Conservation (phyloP, 441 rosid species). For the Syzygium syzygioides region DNA sequence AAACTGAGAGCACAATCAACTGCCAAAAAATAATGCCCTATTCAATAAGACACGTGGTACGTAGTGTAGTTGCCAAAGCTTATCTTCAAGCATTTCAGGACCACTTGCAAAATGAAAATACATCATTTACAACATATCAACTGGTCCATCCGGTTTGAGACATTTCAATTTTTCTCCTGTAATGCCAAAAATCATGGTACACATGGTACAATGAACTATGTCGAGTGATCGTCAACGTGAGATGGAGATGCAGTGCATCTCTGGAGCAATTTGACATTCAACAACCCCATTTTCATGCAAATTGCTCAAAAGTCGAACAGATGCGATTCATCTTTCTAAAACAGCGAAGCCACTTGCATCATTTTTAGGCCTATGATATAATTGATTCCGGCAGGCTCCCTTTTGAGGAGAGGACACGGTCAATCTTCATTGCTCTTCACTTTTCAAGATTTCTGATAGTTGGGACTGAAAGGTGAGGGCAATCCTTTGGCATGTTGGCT, state of each 20-base stretch:
- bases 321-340: neutral
- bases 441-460: neutral
- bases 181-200: neutral
- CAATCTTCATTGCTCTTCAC: neutral
- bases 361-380: neutral
- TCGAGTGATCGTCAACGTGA: neutral
- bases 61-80: neutral
- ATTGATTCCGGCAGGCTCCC: neutral
- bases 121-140: neutral
- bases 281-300: neutral
- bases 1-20: neutral
- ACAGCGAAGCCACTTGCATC: neutral
- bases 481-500: slow-evolving; percentile 16
- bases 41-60: neutral
- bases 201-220: neutral
- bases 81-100: neutral
- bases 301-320: neutral
- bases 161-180: neutral
- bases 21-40: neutral
- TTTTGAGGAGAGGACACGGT: neutral
- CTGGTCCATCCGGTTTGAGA: neutral
- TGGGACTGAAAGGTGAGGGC: slow-evolving; percentile 10
- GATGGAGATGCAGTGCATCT: neutral
- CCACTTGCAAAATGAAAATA: neutral
- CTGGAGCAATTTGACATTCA: neutral